Percentiles rank a stretch among this genome's conserved stretches.
Evolutionary conservation across 148 eudicot genomes (phyloP).

Genomic region (Fagopyrum homotropicum): DNA sequence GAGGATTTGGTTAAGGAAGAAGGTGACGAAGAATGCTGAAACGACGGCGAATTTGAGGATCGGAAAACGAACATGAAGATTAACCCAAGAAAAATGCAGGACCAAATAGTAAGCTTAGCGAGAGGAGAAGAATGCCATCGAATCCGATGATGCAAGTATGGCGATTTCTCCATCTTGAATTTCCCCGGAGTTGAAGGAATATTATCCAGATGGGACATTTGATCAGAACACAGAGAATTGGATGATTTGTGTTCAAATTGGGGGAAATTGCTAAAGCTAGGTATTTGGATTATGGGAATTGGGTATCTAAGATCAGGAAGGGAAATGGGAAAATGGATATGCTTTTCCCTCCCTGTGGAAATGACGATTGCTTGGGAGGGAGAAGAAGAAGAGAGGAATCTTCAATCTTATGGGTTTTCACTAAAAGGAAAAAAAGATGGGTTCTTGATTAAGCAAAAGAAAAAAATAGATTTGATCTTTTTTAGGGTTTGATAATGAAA

Average conservation of each 20-base stretch:
- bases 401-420: background rate
- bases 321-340: background rate
- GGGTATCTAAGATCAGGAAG: background rate
- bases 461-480: background rate
- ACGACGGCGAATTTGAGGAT: slow-evolving; percentile 10
- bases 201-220: slow-evolving; percentile 43
- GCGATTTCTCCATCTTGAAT: slow-evolving; percentile 62
- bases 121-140: slow-evolving; percentile 40
- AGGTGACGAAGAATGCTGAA: background rate
- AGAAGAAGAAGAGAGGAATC: background rate
- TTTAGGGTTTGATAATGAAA: slow-evolving; percentile 3
- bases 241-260: too few relatives aligned
- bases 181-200: slow-evolving; percentile 57
- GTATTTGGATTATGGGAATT: background rate
- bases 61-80: slow-evolving; percentile 26
- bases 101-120: slow-evolving; percentile 58
- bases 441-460: slow-evolving; percentile 8
- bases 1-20: slow-evolving; percentile 9
- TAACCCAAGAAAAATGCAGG: slow-evolving; percentile 44
- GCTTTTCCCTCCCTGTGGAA: background rate
- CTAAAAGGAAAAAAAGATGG: background rate
- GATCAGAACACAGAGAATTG: too few relatives aligned
- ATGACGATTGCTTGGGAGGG: background rate
- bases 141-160: slow-evolving; percentile 40
- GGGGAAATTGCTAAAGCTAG: background rate